Evolutionary conservation across 306 rosid genomes (phyloP), one percentile per base, ranked within the genome.

Genomic region (Quercus rubra): DNA sequence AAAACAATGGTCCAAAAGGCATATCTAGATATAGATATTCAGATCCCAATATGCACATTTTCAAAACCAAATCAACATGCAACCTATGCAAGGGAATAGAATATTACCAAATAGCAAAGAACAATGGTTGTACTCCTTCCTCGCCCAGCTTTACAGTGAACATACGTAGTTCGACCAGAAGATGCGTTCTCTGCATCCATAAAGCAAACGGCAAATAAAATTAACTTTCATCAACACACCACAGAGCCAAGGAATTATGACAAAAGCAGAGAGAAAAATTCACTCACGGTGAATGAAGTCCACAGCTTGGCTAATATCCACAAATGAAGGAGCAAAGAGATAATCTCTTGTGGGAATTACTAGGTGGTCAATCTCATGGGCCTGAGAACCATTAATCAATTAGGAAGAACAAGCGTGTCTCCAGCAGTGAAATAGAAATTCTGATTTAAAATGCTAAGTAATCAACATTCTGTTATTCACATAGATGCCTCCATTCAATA

Each of bases 81-180:
- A 54, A 21, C 61, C 55, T 14, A 74, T 46, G 43, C 21, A 25
- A 15, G 18, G 71, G 55, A 52, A 71, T 38, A 62, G 30, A 67
- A 71, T 58, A 62, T 84, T 91, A 95, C 98, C 99, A 95, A 86
- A 90, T 92, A 95, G 78, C 99, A 95, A 56, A 95, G 99, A 80
- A 95, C 97, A 74, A 95, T 87, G 73, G 99, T 95, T 15, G 99
- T 95, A 84, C 99, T 95, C 90, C 98, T 90, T 59, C 99, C 99
- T 10, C 98, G 86, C 68, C 99, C 99, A 67, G 98, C 99, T 90
- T 95, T 95, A 89, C 99, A 95, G 78, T 95, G 99, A 77, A 95
- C 99, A 80, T 95, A 95, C 43, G 98, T 93, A 25, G 94, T 91
- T 87, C 84, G 89, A 54, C 98, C 98, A 57, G 85, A 83, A 6